Evolutionary conservation across 768 basidiomycete species (phyloP).

Genomic region (Fomitopsis serialis): DNA sequence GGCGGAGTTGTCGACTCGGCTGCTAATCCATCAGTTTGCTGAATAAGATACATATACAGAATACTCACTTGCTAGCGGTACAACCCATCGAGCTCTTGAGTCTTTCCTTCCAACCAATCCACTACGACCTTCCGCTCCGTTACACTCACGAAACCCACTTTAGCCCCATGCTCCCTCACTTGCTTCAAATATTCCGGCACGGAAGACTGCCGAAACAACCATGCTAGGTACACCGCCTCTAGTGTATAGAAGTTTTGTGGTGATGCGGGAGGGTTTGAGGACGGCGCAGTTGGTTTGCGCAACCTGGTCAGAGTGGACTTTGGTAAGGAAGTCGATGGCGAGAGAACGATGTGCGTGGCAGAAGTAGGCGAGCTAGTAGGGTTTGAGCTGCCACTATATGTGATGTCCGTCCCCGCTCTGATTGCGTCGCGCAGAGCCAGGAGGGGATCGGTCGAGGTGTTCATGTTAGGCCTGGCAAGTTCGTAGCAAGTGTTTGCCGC

Average conservation of each 20-base stretch:
- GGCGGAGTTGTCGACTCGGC: constrained; percentile 59
- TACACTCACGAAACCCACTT: constrained; percentile 75
- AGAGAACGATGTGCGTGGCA: constrained; percentile 65
- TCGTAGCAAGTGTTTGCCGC: too few species aligned
- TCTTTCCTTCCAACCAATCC: constrained; percentile 75
- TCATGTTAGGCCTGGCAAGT: neutral
- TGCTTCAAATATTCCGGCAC: constrained; percentile 89
- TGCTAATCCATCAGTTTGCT: constrained; percentile 7
- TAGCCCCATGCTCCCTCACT: constrained; percentile 67
- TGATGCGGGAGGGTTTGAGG: constrained; percentile 30
- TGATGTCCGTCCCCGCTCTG: constrained; percentile 44
- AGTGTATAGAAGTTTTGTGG: constrained; percentile 68
- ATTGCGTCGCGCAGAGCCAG: constrained; percentile 59
- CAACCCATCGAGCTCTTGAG: constrained; percentile 45
- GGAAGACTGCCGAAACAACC: constrained; percentile 65
- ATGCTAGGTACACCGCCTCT: constrained; percentile 82
- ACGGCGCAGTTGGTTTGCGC: constrained; percentile 51
- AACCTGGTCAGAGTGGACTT: constrained; percentile 79
- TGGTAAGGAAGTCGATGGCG: constrained; percentile 46
- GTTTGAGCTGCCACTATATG: constrained; percentile 36
- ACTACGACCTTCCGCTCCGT: constrained; percentile 84
- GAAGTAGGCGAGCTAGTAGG: constrained; percentile 42
- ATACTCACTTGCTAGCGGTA: constrained; percentile 39
- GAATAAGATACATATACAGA: neutral
- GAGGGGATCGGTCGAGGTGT: constrained; percentile 39